Percentiles rank a stretch among this genome's conserved stretches.
These are phyloP conservation scores for Leccinum variicolor DNA, from an alignment of 768 basidiomycete genomes.

Conservation along the genomic window DNA sequence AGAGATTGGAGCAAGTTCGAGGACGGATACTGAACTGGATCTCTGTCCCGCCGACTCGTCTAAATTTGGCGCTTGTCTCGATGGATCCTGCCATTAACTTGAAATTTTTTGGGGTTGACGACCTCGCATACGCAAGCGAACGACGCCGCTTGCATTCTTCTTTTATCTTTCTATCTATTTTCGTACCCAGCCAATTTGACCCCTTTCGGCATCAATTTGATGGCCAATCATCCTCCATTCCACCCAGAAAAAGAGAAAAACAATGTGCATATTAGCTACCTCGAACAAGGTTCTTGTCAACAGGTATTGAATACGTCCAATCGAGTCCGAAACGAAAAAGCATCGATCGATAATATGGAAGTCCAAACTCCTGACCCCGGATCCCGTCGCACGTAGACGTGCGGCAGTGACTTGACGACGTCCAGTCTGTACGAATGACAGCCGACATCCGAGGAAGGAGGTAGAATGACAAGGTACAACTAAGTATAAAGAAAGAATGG, in stretches of 20 bases:
- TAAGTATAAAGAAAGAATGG: conserved; percentile 14
- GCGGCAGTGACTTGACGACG: background rate
- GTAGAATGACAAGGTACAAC: conserved; percentile 14
- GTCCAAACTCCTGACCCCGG: background rate
- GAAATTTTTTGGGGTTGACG: background rate
- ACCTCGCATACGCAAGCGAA: background rate
- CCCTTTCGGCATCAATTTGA: background rate
- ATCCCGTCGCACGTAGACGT: background rate
- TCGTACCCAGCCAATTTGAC: background rate
- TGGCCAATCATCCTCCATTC: background rate
- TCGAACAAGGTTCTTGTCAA: background rate
- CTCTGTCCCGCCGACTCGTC: no score
- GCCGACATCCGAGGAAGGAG: background rate
- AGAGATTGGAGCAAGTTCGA: no score
- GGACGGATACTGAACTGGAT: no score
- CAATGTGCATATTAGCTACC: background rate
- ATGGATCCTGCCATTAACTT: background rate
- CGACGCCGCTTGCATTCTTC: background rate
- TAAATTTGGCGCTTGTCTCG: background rate
- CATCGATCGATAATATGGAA: background rate
- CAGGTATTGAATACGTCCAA: background rate
- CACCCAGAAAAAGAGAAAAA: background rate
- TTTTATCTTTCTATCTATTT: background rate
- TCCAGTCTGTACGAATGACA: background rate
- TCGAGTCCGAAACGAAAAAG: background rate